Evolutionary conservation across 2,329 filamentous ascomycete species (phyloP), one percentile per base, ranked within the genome.

Genomic region (Penicillium sumatraense): DNA sequence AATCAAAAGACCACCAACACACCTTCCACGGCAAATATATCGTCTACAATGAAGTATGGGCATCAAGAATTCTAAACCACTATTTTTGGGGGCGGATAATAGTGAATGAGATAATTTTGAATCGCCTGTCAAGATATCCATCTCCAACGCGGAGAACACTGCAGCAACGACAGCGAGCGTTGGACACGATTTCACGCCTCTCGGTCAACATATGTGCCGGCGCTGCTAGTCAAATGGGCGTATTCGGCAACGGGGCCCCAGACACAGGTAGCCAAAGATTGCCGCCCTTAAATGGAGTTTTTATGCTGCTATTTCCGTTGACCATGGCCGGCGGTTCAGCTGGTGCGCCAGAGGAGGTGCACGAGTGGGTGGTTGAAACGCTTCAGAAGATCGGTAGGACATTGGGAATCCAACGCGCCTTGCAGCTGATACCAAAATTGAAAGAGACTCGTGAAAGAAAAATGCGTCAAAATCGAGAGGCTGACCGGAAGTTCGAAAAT

Each of bases 271-370:
- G 29, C 4, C 41, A 31, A 4, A 47, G 35, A 14, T 14, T 53
- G 7, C 60, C 64, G 23, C 59, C 59, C 6, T 35, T 69, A 2
- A 67, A 65, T 44, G 65, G 66, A 4, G 54, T 61, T 1, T 67
- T 68, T 18, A 61, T 64, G 56, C 21, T 65, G 27, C 45, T 67
- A 16, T 67, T 66, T 31, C 60, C 61, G 4, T 41, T 69, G 40
- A 49, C 56, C 2, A 49, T 61, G 18, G 65, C 64, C 7, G 67
- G 62, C 35, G 52, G 58, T 21, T 59, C 64, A 13, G 57, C 58
- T 9, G 61, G 58, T 14, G 56, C 57, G n/a, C 53, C 62, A 1
- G 58, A 66, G 8, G 45, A 65, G 24, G 57, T 66, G 8, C 56
- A 59, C 14, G 53, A 60, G 9, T 68, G 67, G 64, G 58, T 64